Base-by-base conservation (phyloP, 345 rosid species). In the Murraya koenigii region DNA sequence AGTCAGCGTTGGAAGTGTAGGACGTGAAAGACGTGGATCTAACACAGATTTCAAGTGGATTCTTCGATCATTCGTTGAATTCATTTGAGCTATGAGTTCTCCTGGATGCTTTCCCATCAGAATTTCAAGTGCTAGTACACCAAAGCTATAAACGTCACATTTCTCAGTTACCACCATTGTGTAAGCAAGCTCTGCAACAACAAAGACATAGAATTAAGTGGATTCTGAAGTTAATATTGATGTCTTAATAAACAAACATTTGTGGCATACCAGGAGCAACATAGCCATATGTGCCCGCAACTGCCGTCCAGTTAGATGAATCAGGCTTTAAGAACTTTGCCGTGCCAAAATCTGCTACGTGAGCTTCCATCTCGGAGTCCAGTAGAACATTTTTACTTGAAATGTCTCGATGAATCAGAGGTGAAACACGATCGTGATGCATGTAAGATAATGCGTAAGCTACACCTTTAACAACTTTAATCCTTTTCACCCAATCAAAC, bases 401-500 rank as follows among this genome's bases (percentile, higher is more conserved):
- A 23, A 79, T 68, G 75, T 80, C 83, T 44, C 79, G 81, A 59
- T 82, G 84, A 64, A 82, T 54, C 26, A 77, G 6, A 1, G 82
- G 80, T 1, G 79, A 84, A 23, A 38, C 33, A 33, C 22, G 32
- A 71, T 65, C 80, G 35, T 77, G 80, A 28, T 77, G 80, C 63
- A 60, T 44, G 17, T 69, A 69, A 41, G 68, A 77, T 44, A 77
- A 59, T 44, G 80, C 80, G 26, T 32, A 44, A 56, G 59, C 82
- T 61, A 13, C 61, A 70, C 68, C 83, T 35, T 71, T 75, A 13
- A 78, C 14, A 23, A 72, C 22, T 35, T 66, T 52, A 8, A 76
- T n/a, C 77, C 87, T 76, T 63, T 73, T 79, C 11, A n/a, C 28
- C 85, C 88, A 82, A n/a, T 80, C 80, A 26, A 85, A 56, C n/a